Conservation (phyloP, 257 asterid genomes). For the Solanum ossicruentum region DNA sequence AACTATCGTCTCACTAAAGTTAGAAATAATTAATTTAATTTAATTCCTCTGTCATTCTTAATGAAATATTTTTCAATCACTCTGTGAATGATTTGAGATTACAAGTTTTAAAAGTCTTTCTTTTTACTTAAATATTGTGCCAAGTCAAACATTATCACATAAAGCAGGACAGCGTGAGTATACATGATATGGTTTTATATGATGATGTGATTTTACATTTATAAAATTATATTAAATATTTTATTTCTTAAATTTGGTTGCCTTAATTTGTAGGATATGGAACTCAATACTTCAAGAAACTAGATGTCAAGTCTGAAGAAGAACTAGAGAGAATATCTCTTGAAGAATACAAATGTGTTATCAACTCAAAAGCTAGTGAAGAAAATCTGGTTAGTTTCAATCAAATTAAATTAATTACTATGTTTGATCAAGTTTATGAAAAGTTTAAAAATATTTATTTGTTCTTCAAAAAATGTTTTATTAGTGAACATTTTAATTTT, state of each 20-base stretch:
- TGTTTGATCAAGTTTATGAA: background rate
- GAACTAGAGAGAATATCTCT: slow-evolving; percentile 10
- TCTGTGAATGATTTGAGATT: no score
- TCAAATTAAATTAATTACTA: background rate
- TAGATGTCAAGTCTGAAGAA: slow-evolving; percentile 1
- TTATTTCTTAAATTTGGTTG: background rate
- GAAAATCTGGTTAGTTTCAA: slow-evolving; percentile 43
- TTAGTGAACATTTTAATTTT: background rate
- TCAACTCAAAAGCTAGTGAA: slow-evolving; percentile 52
- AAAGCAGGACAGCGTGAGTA: no score
- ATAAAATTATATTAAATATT: background rate
- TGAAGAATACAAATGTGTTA: slow-evolving; percentile 25
- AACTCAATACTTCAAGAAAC: slow-evolving; percentile 24
- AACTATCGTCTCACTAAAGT: no score
- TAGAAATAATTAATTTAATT: no score
- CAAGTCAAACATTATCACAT: no score
- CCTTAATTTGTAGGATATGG: slow-evolving; percentile 24
- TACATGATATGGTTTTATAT: background rate
- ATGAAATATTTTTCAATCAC: no score
- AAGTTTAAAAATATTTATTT: background rate
- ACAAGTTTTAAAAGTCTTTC: no score
- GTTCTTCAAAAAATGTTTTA: no score
- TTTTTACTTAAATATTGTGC: no score
- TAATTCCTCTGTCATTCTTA: no score
- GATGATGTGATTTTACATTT: fast-evolving